These are phyloP conservation scores for Penicillium sclerotigenum DNA, from an alignment of 2,329 filamentous ascomycete genomes.

Conservation along the genomic window DNA sequence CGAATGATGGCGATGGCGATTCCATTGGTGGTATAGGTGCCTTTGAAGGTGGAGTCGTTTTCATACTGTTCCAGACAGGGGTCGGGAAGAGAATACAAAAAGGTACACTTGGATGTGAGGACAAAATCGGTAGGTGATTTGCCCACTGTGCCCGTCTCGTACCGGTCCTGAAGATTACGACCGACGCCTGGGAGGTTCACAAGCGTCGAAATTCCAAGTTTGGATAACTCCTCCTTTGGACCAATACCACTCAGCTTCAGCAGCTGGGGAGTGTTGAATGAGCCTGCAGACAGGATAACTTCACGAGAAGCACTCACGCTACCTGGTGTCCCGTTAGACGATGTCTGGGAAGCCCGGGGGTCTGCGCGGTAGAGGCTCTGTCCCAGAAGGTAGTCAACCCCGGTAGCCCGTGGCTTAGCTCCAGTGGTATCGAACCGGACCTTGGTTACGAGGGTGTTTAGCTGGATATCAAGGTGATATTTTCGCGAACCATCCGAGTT, in stretches of 20 bases:
- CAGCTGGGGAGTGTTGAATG: constrained; percentile 62
- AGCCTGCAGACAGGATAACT: constrained; percentile 49
- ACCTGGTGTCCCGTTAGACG: constrained; percentile 35
- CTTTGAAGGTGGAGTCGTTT: constrained; percentile 37
- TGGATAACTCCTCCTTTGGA: constrained; percentile 50
- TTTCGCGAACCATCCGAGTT: constrained; percentile 51
- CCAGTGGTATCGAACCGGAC: constrained; percentile 41
- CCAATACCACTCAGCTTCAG: constrained; percentile 62
- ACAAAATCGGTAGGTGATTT: constrained; percentile 36
- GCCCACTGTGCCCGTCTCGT: constrained; percentile 54
- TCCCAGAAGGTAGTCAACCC: constrained; percentile 49
- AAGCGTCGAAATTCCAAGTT: constrained; percentile 51
- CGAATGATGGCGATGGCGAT: constrained; percentile 50
- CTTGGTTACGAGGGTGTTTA: constrained; percentile 48
- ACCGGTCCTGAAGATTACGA: constrained; percentile 61
- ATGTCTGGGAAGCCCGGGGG: constrained; percentile 32
- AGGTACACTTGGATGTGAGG: constrained; percentile 32
- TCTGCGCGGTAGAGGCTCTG: constrained; percentile 47
- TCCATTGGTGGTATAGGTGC: constrained; percentile 51
- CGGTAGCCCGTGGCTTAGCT: constrained; percentile 41
- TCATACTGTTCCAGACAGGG: constrained; percentile 47
- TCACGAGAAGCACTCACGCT: constrained; percentile 41
- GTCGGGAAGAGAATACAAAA: constrained; percentile 30
- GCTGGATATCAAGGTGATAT: constrained; percentile 55
- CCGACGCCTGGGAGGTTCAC: constrained; percentile 60